Percentiles rank a stretch among this genome's conserved stretches.
These are phyloP conservation scores for Colletotrichum sp. DNA, from an alignment of 2,329 filamentous ascomycete genomes.

Conservation along the genomic window DNA sequence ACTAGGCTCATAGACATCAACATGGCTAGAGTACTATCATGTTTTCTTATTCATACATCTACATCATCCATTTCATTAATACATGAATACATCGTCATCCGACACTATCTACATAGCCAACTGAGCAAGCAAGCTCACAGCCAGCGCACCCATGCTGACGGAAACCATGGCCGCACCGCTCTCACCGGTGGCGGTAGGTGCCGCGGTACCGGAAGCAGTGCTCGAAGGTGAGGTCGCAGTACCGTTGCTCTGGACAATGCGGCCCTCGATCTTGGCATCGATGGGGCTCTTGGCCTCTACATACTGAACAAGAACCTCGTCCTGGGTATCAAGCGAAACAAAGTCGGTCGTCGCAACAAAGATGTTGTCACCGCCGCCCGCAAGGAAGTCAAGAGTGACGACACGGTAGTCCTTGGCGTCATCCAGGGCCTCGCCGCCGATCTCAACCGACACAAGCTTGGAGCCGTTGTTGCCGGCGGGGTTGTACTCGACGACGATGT, in stretches of 20 bases:
- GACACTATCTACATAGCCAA: neutral
- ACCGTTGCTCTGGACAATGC: constrained; percentile 36
- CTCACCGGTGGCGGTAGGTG: neutral
- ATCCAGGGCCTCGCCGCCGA: constrained; percentile 54
- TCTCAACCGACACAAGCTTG: constrained; percentile 56
- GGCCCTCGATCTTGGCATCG: constrained; percentile 52
- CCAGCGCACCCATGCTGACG: neutral
- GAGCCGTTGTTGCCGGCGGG: constrained; percentile 52
- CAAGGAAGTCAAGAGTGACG: constrained; percentile 68
- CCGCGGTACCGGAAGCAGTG: neutral
- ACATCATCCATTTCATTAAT: constrained; percentile 7
- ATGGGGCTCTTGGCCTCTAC: constrained; percentile 54
- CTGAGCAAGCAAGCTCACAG: neutral
- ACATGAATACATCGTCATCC: neutral
- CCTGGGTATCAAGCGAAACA: constrained; percentile 55
- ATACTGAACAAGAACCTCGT: constrained; percentile 58
- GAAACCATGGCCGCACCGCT: constrained; percentile 1
- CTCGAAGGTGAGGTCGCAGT: neutral
- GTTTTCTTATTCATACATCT: neutral
- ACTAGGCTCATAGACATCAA: neutral
- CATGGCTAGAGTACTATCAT: neutral
- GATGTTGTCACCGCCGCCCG: constrained; percentile 68
- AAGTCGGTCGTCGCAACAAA: constrained; percentile 44
- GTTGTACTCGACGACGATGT: constrained; percentile 64
- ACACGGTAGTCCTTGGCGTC: constrained; percentile 56